Conservation (phyloP, 1,284 basidiomycete species). For the Caloboletus inedulis region DNA sequence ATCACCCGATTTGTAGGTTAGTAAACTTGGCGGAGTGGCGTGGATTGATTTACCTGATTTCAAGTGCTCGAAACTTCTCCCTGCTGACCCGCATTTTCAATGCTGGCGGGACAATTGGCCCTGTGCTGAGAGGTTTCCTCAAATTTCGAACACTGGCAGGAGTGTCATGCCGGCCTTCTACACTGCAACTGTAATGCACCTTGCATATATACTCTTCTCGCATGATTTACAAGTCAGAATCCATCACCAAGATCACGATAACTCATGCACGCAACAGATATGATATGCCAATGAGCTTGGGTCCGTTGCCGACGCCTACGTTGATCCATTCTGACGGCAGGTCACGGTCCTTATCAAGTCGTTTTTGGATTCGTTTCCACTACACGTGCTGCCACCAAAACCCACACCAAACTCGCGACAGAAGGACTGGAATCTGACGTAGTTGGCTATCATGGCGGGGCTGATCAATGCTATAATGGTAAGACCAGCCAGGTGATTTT, state of each 20-base stretch:
- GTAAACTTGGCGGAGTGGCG: too few species aligned
- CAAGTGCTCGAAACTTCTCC: conserved; percentile 8
- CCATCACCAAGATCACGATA: neutral
- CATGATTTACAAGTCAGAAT: conserved; percentile 2
- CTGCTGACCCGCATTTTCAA: conserved; percentile 4
- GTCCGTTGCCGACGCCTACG: neutral
- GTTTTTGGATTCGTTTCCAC: conserved; percentile 9
- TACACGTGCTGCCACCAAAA: conserved; percentile 6
- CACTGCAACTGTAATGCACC: neutral
- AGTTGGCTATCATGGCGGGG: conserved; percentile 4
- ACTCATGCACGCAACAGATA: neutral
- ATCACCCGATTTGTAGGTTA: conserved; percentile 1
- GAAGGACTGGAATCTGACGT: conserved; percentile 7
- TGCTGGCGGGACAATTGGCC: neutral
- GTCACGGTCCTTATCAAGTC: neutral
- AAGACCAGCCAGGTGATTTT: too few species aligned
- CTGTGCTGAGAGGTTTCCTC: conserved; percentile 1
- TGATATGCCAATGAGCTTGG: conserved; percentile 5
- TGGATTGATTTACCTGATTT: neutral
- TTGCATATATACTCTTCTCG: conserved; percentile 3
- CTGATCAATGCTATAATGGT: conserved; percentile 3
- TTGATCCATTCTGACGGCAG: neutral
- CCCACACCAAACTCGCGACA: neutral
- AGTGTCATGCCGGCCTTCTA: conserved; percentile 4
- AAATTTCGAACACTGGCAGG: neutral